Conservation (phyloP, 73 alveolate genomes). For the Symbiodinium pilosum region DNA sequence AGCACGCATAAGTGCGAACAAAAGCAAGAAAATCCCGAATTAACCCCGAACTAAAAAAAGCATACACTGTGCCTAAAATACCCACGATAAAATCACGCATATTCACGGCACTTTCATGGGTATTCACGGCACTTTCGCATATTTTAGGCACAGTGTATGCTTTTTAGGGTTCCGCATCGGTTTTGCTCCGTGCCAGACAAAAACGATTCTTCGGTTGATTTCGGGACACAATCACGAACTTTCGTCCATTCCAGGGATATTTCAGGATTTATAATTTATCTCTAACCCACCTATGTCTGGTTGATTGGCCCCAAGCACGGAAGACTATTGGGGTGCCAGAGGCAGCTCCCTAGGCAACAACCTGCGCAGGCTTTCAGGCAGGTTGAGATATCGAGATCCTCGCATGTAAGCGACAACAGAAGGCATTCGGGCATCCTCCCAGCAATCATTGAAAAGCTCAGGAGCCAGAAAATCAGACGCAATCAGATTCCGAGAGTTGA, state of each 20-base stretch:
- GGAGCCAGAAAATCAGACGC: background rate
- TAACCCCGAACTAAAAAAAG: background rate
- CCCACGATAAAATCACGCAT: background rate
- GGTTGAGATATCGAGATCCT: background rate
- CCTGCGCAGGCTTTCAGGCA: background rate
- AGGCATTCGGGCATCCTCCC: background rate
- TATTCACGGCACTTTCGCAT: background rate
- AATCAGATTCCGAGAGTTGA: too few species aligned
- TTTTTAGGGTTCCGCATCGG: background rate
- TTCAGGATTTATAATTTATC: too few species aligned
- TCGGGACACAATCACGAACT: too few species aligned
- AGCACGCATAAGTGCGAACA: background rate
- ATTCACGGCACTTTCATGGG: background rate
- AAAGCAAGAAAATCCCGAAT: background rate
- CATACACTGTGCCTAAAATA: background rate
- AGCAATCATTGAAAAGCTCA: background rate
- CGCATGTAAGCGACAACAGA: background rate
- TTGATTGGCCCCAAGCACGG: too few species aligned
- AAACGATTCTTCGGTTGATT: too few species aligned
- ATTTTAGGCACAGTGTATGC: background rate
- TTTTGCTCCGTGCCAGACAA: too few species aligned
- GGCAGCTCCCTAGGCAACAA: background rate
- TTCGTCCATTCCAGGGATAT: too few species aligned
- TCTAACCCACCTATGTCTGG: too few species aligned
- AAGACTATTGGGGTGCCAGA: too few species aligned